A percentile compares a stretch with the other conserved stretches of the same genome.
Evolutionary conservation across 139 green algal genomes (phyloP).

Genomic region (Picochlorum sp.): DNA sequence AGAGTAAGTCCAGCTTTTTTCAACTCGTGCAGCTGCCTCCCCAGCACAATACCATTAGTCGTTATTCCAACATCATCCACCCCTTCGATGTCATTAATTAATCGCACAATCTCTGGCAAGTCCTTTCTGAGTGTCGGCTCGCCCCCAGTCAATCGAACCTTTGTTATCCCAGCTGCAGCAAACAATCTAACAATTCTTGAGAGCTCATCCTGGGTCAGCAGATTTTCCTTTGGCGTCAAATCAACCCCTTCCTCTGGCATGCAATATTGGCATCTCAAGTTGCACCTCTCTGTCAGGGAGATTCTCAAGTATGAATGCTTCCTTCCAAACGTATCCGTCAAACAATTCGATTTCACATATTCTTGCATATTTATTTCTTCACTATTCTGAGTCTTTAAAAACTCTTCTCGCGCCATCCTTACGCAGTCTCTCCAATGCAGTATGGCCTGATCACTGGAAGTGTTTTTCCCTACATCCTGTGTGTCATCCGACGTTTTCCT

Average conservation of each 20-base stretch:
- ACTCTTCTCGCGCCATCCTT: not conserved
- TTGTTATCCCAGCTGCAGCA: constrained; percentile 71
- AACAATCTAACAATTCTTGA: constrained; percentile 67
- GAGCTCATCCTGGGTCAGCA: constrained; percentile 72
- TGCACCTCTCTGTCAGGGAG: constrained; percentile 96
- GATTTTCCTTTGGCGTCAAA: constrained; percentile 52
- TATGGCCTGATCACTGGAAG: not conserved
- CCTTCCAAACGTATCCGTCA: constrained; percentile 58
- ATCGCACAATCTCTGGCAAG: constrained; percentile 52
- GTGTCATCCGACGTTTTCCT: no score
- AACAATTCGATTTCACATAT: constrained; percentile 11
- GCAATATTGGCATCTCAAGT: constrained; percentile 97
- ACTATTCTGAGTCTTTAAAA: not conserved
- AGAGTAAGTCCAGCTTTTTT: constrained; percentile 58
- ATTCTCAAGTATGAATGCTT: constrained; percentile 94
- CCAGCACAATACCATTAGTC: constrained; percentile 85
- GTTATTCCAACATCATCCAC: constrained; percentile 77
- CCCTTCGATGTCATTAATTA: constrained; percentile 44
- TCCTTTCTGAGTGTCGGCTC: constrained; percentile 91
- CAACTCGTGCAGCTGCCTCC: constrained; percentile 49
- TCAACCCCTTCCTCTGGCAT: constrained; percentile 94
- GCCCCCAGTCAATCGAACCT: constrained; percentile 92
- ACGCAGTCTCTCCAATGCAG: not conserved
- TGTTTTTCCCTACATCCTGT: no score
- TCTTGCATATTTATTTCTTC: not conserved